These are phyloP conservation scores for Wickerhamiella lipophila DNA, from an alignment of 805 yeast species.

Conservation along the genomic window DNA sequence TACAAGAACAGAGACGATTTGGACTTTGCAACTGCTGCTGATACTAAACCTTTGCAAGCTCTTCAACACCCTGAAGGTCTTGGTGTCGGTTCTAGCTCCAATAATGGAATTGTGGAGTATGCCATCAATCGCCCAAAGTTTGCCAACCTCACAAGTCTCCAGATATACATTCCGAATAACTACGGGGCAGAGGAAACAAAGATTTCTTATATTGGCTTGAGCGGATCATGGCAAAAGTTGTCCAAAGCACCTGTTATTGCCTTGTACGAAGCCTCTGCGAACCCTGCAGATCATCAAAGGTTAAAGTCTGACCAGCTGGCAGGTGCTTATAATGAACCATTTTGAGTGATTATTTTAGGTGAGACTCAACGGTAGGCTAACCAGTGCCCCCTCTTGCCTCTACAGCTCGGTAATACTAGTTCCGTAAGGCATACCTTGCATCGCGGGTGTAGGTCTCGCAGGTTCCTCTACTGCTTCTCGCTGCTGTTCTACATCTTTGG, in stretches of 20 bases:
- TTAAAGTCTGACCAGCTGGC: constrained; percentile 17
- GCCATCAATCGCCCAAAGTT: constrained; percentile 62
- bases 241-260: constrained; percentile 60
- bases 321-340: background rate
- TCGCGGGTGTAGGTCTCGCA: background rate
- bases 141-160: constrained; percentile 53
- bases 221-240: constrained; percentile 44
- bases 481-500: background rate
- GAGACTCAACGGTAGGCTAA: no score
- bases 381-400: background rate
- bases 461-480: background rate
- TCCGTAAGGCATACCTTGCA: background rate
- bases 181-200: constrained; percentile 47
- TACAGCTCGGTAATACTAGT: background rate
- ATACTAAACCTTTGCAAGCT: constrained; percentile 37
- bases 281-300: constrained; percentile 70
- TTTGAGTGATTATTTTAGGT: background rate
- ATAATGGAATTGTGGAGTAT: constrained; percentile 60
- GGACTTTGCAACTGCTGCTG: constrained; percentile 56
- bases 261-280: constrained; percentile 81
- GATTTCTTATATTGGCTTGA: constrained; percentile 58
- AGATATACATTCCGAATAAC: constrained; percentile 55
- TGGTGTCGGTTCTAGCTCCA: constrained; percentile 27
- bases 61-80: constrained; percentile 51
- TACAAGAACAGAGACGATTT: constrained; percentile 57